Percentiles rank a stretch among this genome's conserved stretches.
phyloP scores from a whole-genome alignment of 257 asterid species.

The Nyctanthes arbortristis region DNA sequence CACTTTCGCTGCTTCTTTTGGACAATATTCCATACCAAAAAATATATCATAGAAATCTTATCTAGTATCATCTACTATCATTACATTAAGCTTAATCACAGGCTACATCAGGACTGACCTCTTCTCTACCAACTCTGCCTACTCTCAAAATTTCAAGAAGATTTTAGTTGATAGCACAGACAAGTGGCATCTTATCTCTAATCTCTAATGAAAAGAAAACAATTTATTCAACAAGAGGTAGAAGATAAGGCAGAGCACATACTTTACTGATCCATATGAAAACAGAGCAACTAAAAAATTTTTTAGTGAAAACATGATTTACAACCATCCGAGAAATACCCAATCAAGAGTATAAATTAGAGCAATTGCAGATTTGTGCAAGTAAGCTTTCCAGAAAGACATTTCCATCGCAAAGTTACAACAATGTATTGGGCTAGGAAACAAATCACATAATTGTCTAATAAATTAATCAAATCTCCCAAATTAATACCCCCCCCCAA shows the following conservation, averaged over 20 bases:
- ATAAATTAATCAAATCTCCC: too few relatives aligned
- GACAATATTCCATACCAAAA: neutral
- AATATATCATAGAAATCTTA: neutral
- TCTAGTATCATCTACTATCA: constrained; percentile 2
- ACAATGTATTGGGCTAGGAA: neutral
- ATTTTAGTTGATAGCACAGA: constrained; percentile 4
- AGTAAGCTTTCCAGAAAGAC: neutral
- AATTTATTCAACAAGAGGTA: neutral
- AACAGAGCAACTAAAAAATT: constrained; percentile 17
- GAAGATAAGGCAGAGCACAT: constrained; percentile 7
- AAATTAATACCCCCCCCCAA: too few relatives aligned
- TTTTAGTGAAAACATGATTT: neutral
- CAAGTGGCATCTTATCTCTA: constrained; percentile 1
- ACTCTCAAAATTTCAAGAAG: constrained; percentile 8
- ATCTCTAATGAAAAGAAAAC: neutral
- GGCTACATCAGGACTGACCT: neutral
- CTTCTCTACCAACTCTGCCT: constrained; percentile 3
- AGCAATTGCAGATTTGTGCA: neutral
- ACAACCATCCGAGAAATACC: constrained; percentile 1
- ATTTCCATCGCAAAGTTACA: neutral
- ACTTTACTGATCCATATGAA: constrained; percentile 1
- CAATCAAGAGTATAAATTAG: neutral
- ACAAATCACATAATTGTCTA: constrained; percentile 1
- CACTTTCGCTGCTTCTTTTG: neutral
- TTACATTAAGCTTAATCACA: neutral